Evolutionary conservation across 352 stramenopile genomes (phyloP), one percentile per base, ranked within the genome.

Genomic region (Elongisporangium senticosum): DNA sequence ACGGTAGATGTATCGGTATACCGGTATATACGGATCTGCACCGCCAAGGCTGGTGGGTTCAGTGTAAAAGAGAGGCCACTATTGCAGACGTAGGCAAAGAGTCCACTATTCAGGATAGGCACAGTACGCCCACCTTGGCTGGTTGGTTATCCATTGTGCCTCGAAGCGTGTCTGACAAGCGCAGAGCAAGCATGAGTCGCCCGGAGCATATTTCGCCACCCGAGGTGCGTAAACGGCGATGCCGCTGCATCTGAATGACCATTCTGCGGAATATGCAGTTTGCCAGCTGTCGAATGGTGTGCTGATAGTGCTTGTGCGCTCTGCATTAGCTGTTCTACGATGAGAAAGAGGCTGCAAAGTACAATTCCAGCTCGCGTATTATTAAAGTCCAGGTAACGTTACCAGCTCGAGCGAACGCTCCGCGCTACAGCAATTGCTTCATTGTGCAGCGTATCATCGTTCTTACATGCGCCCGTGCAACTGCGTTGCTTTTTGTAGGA

Each of bases 351-450:
- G 88, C 89, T 0, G 78, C 84, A 65, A 97, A 97, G 70, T 97
- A 98, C 75, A 96, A 96, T 64, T 90, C 82, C 21, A 96, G 83
- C 73, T 95, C 86, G 63, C 89, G 90, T 43, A 98, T 98, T 58
- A 81, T 95, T 64, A 89, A 96, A 67, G 90, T 98, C 56, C 96
- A 99, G 79, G 73, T 88, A 40, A 37, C 26, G 19, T 50, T 15
- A 24, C 15, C 1, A 26, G 15, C 15, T 11, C 40, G 8, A 53
- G 21, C 28, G 7, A 50, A 14, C 23, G 17, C 2, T 8, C 6
- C 2, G 11, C 8, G 33, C 33, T 15, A 43, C 11, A 17, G 13
- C 13, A 17, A 17, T 17, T 43, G 33, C 7, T 52, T 24, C 2
- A 4, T 14, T 43, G 13, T 43, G 11, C 11, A 15, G 33, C 13